These are phyloP conservation scores for Brassica hybrid DNA, from an alignment of 441 rosid genomes.

Conservation along the genomic window DNA sequence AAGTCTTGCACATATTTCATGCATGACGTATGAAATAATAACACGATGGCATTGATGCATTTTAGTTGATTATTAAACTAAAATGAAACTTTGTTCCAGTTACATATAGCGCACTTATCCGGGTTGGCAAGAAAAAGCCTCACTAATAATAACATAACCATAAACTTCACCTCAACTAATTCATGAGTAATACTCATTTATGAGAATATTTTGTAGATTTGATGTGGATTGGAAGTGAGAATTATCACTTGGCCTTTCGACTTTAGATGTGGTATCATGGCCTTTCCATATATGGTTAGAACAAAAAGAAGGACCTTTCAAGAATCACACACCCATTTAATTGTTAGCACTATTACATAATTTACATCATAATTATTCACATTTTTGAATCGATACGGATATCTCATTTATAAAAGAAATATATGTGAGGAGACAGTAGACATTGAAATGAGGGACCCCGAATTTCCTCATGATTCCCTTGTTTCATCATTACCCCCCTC, in stretches of 20 bases:
- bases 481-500: constrained; percentile 42
- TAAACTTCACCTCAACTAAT: constrained; percentile 6
- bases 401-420: constrained; percentile 7
- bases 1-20: constrained; percentile 28
- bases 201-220: constrained; percentile 14
- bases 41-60: not conserved
- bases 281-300: constrained; percentile 41
- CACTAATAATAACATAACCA: constrained; percentile 6
- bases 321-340: constrained; percentile 26
- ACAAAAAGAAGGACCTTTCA: constrained; percentile 28
- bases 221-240: constrained; percentile 23
- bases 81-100: not conserved
- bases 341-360: constrained; percentile 29
- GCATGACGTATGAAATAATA: constrained; percentile 19
- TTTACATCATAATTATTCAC: constrained; percentile 36
- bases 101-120: not conserved
- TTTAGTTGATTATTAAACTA: not conserved
- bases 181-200: constrained; percentile 3
- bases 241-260: constrained; percentile 39
- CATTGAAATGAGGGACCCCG: constrained; percentile 43
- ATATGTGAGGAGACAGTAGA: constrained; percentile 35
- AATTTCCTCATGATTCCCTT: constrained; percentile 38
- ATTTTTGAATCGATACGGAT: constrained; percentile 37
- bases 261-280: constrained; percentile 28
- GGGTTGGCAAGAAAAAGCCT: constrained; percentile 7